phyloP scores from a whole-genome alignment of 225 moss, liverwort and hornwort genomes.

The Bryoerythrophyllum caledonicum region DNA sequence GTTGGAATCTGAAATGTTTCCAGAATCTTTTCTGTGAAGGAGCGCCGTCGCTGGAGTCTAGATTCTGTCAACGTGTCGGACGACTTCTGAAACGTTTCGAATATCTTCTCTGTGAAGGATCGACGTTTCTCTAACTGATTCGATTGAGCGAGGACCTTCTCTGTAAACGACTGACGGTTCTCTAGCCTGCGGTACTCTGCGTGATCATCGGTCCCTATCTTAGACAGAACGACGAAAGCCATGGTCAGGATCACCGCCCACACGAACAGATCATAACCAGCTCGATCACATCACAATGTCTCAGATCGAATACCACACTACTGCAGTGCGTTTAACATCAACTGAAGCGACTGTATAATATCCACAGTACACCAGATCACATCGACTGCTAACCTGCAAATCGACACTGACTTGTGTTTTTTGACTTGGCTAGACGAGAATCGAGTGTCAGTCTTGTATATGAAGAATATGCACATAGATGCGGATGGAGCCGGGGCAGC shows the following conservation, averaged over 20 bases:
- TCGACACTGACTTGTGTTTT: background rate
- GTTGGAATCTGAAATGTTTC: too few species aligned
- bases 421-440: too few species aligned
- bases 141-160: too few species aligned
- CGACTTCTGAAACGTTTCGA: background rate
- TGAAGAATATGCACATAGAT: too few species aligned
- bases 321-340: background rate
- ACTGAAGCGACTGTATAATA: background rate
- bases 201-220: background rate
- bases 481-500: background rate
- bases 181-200: background rate
- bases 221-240: background rate
- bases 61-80: background rate
- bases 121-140: too few species aligned
- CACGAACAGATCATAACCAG: background rate
- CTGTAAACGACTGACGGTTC: constrained; percentile 1
- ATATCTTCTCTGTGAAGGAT: constrained; percentile 9
- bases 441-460: background rate
- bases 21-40: constrained; percentile 13
- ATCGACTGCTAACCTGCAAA: background rate
- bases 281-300: background rate
- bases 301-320: background rate
- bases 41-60: constrained; percentile 5
- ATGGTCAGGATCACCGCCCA: background rate
- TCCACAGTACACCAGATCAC: background rate